phyloP scores from a whole-genome alignment of 1,284 basidiomycete genomes.

The Naganishia liquefaciens region DNA sequence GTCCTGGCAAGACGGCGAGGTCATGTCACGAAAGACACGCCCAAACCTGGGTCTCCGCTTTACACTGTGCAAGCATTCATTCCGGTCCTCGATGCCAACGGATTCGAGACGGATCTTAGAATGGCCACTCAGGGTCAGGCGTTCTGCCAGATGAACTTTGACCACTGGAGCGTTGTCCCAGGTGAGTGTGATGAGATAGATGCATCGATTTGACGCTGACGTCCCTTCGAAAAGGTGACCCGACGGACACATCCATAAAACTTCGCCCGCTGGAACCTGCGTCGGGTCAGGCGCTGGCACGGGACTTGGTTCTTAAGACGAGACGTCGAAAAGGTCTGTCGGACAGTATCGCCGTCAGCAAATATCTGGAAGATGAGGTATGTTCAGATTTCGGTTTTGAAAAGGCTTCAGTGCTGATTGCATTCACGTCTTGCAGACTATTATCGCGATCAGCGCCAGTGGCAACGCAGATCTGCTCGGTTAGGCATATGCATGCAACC shows the following conservation, averaged over 20 bases:
- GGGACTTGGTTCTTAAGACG: slow-evolving; percentile 94
- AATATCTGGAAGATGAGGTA: slow-evolving; percentile 86
- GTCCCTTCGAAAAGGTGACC: slow-evolving; percentile 66
- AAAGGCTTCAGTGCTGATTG: background rate
- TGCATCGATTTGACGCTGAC: background rate
- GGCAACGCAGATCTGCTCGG: slow-evolving; percentile 85
- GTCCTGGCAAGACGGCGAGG: slow-evolving; percentile 93
- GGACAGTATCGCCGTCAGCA: slow-evolving; percentile 89
- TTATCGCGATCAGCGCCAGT: slow-evolving; percentile 79
- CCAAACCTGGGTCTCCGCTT: slow-evolving; percentile 94
- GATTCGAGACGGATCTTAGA: slow-evolving; percentile 96
- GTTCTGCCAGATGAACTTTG: slow-evolving; percentile 92
- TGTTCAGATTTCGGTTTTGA: slow-evolving; percentile 22
- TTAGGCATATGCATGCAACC: slow-evolving; percentile 31
- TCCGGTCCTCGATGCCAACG: slow-evolving; percentile 97
- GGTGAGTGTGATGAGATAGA: slow-evolving; percentile 2
- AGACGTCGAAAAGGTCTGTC: slow-evolving; percentile 91
- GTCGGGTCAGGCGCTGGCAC: slow-evolving; percentile 83
- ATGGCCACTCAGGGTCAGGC: slow-evolving; percentile 98
- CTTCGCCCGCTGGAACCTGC: slow-evolving; percentile 95
- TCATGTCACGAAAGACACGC: slow-evolving; percentile 95
- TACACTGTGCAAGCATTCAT: slow-evolving; percentile 97
- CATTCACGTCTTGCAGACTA: slow-evolving; percentile 37
- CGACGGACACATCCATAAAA: slow-evolving; percentile 92
- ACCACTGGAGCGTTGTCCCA: slow-evolving; percentile 98